phyloP scores from a whole-genome alignment of 257 asterid genomes.

The Fraxinus pennsylvanica region DNA sequence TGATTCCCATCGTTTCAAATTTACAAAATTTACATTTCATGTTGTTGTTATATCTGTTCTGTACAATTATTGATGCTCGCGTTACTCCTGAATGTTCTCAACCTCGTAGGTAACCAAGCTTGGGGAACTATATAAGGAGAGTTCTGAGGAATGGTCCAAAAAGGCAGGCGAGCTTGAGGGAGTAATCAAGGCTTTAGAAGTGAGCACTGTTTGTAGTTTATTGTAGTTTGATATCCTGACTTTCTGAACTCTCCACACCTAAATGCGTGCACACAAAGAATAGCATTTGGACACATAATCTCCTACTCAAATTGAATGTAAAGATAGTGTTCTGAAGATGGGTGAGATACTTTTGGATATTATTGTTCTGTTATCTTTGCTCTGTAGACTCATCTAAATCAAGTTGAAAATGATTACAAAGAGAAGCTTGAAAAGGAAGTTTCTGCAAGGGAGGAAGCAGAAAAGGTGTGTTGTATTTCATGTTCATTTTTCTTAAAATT shows the following conservation, averaged over 20 bases:
- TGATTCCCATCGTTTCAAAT: neutral
- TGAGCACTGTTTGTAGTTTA: constrained; percentile 31
- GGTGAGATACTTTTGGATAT: constrained; percentile 18
- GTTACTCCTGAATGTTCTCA: neutral
- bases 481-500: constrained; percentile 13
- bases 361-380: constrained; percentile 15
- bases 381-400: constrained; percentile 70
- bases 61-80: constrained; percentile 13
- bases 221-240: constrained; percentile 8
- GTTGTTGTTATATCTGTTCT: neutral
- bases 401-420: constrained; percentile 69
- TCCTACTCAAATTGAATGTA: neutral
- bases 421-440: constrained; percentile 79
- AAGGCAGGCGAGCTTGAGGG: constrained; percentile 98
- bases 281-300: neutral
- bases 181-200: constrained; percentile 93
- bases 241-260: constrained; percentile 1
- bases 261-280: neutral
- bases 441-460: constrained; percentile 33
- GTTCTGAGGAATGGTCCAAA: constrained; percentile 93
- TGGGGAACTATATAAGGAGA: constrained; percentile 82
- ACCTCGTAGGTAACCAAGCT: constrained; percentile 61
- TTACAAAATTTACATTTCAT: neutral
- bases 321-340: constrained; percentile 5
- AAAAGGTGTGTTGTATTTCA: constrained; percentile 38